These are phyloP conservation scores for Favolaschia claudopus DNA, from an alignment of 768 basidiomycete genomes.

Conservation along the genomic window DNA sequence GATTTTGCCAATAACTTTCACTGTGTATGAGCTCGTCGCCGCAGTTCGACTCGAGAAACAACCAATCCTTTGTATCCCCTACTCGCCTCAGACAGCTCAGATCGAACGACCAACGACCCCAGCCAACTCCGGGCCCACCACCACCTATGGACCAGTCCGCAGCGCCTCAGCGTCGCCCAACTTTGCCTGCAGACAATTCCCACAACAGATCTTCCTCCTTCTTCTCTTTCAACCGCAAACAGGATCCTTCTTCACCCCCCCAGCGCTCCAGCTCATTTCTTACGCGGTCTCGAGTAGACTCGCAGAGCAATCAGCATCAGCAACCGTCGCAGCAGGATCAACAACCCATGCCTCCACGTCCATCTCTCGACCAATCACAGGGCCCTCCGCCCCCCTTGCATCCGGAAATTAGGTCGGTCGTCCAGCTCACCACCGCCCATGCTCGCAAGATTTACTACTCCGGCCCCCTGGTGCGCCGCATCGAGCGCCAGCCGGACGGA, in stretches of 20 bases:
- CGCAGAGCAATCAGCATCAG: slow-evolving; percentile 31
- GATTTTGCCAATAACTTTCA: background rate
- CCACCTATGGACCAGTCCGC: slow-evolving; percentile 26
- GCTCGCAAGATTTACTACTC: slow-evolving; percentile 89
- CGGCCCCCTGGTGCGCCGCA: slow-evolving; percentile 77
- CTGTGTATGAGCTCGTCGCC: background rate
- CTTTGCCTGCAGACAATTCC: slow-evolving; percentile 4
- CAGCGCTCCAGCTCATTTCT: slow-evolving; percentile 22
- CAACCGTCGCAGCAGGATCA: slow-evolving; percentile 31
- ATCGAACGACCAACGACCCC: slow-evolving; percentile 8
- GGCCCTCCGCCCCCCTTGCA: slow-evolving; percentile 60
- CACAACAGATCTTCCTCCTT: slow-evolving; percentile 27
- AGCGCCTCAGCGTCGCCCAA: slow-evolving; percentile 13
- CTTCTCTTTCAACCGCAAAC: slow-evolving; percentile 26
- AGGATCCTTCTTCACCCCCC: slow-evolving; percentile 1
- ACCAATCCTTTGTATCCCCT: slow-evolving; percentile 7
- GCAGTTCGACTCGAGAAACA: slow-evolving; percentile 16
- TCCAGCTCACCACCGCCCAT: slow-evolving; percentile 76
- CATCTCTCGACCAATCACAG: slow-evolving; percentile 30
- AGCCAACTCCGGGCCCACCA: background rate
- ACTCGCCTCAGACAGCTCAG: background rate
- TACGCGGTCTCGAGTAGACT: slow-evolving; percentile 13
- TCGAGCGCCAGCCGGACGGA: slow-evolving; percentile 83
- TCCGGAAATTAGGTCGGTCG: slow-evolving; percentile 83
- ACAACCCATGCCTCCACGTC: slow-evolving; percentile 17